Base-by-base conservation (phyloP, 805 yeast genomes). In the Huiozyma naganishii region DNA sequence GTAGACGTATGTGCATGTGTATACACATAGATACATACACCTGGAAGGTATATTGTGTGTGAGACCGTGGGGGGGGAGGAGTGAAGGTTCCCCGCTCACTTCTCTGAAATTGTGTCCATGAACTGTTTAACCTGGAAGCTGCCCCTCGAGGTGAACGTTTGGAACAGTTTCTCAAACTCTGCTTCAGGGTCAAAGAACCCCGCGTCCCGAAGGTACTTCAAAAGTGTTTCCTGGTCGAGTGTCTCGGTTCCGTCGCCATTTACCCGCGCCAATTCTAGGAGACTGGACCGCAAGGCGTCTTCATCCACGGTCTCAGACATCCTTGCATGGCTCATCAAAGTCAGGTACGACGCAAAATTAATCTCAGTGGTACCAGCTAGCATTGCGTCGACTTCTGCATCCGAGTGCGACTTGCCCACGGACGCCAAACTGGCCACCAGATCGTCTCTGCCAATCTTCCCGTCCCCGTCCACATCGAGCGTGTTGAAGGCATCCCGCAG, bases 391-490 rank as follows among this genome's bases (percentile, higher is more conserved):
- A 39, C n/a, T 11, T 13, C n/a, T 11, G 11, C 33, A 30, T 11
- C 33, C 11, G 33, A 11, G 9, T 8, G n/a, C 4, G 81, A 52
- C 39, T 74, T 70, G 1, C 80, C 83, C 11, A 81, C 50, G 8
- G 74, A 72, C 36, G 71, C 66, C 48, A 77, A 71, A 12, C 80
- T 68, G 23, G 72, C 68, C 34, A 64, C 66, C 43, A 89, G 54
- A 59, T 84, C 92, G 1, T 67, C 59, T 29, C 61, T 55, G 1
- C 81, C 66, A 37, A 84, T 77, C 5, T 61, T 56, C 1, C 87
- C 86, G 54, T 88, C 94, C 27, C 81, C 78, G 48, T 89, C 90
- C 33, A 82, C 82, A 56, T 89, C 96, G 6, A 89, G 76, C 52
- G 85, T 61, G 29, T 84, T 77, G 60, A 88, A 89, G 1, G 92